Evolutionary conservation across 768 basidiomycete genomes (phyloP), one percentile per base, ranked within the genome.

Genomic region (Tulasnella sp.): DNA sequence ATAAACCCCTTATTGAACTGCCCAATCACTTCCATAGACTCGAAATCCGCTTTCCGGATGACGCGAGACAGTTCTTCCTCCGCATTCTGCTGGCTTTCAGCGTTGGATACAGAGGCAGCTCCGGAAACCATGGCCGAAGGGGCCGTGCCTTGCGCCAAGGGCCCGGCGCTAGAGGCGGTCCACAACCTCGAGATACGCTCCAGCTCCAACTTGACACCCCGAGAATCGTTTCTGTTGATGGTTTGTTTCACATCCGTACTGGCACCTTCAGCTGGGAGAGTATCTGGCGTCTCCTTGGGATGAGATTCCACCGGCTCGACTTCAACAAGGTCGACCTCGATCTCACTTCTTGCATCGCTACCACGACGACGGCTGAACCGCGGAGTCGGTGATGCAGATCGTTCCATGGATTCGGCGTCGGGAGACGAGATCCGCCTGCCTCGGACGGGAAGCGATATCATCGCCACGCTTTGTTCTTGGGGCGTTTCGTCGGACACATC

Each of bases 1-100:
- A 99, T 95, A 85, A 99, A 99, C 0, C 97, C 97, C 42, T 92
- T 89, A 82, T 99, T 99, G 85, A 98, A 99, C 85, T 99, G 98
- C 0, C 98, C 98, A 62, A 97, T 82, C 16, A 98, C 86, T 0
- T 91, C 88, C 98, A 99, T 99, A 8, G 82, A 82, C 9, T 85
- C 88, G 82, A 99, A 99, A 85, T 99, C 97, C 2, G 85, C 84
- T 86, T 99, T 99, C 62, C 90, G 89, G 38, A 99, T 96, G 44
- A 95, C 91, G 21, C 97, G 90, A 16, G 94, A 89, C 2, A 99
- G 90, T 0, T 92, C 91, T 74, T 89, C 89, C 34, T 89, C 88
- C 0, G 90, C 93, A 16, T 82, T 18, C 87, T 85, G 87, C 19
- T 89, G 87, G 74, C 92, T 89, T 42, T 90, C 87, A 12, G 87